Evolutionary conservation across 257 asterid species (phyloP), one percentile per base, ranked within the genome.

Genomic region (Petrea volubilis): DNA sequence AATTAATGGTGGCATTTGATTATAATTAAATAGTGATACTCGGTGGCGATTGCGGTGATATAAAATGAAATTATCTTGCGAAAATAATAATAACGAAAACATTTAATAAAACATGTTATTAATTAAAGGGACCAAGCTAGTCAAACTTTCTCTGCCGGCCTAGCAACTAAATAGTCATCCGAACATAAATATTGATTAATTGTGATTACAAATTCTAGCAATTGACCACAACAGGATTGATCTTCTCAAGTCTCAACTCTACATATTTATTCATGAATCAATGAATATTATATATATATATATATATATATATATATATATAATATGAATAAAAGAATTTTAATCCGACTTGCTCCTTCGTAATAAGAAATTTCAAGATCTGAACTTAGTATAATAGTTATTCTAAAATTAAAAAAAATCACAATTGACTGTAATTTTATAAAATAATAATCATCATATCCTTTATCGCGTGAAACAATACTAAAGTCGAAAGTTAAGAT

Each of bases 91-190:
- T n/a, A n/a, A n/a, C n/a, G n/a, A n/a, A 33, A 33, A 2, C 38
- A 33, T 33, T 33, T 33, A 33, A 33, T n/a, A n/a, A n/a, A n/a
- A n/a, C n/a, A n/a, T 41, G 36, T 21, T 6, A 18, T 31, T 59
- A 23, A 59, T 58, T 7, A 17, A 14, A 24, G 36, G 60, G 36
- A 55, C 60, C 68, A 28, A n/a, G 29, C 25, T 27, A 27, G n/a
- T 21, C 13, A 65, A 56, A 7, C 4, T 47, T 67, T 29, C 20
- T 31, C 3, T 43, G 44, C 68, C 31, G 31, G 13, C 60, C 21
- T 36, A 62, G 6, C 60, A 46, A 11, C 60, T 28, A 47, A 60
- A 25, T 23, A 71, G 36, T 71, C 49, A 71, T 44, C 20, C 18
- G 28, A 34, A 46, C 75, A 47, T 71, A 31, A 71, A 60, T 14